Percentiles rank a stretch among this genome's conserved stretches.
Evolutionary conservation across 495 filamentous ascomycete genomes (phyloP).

Genomic region (Astrocystis sublimbata): DNA sequence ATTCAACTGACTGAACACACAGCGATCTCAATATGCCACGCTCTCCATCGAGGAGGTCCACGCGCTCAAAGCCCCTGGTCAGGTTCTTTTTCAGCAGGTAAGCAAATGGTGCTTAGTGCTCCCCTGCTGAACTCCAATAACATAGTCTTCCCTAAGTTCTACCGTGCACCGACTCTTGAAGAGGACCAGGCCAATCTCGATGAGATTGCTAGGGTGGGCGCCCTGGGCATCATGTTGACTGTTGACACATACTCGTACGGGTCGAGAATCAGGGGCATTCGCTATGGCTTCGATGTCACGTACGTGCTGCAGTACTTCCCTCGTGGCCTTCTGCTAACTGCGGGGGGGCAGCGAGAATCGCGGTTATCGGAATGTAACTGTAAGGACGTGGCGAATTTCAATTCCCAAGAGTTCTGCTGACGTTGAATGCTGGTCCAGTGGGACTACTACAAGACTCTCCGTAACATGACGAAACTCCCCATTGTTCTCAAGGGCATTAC

Average conservation of each 20-base stretch:
- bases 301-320: background rate
- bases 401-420: background rate
- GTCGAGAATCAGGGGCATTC: background rate
- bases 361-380: slow-evolving; percentile 4
- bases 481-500: slow-evolving; percentile 47
- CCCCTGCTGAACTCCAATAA: slow-evolving; percentile 30
- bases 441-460: slow-evolving; percentile 31
- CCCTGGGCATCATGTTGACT: slow-evolving; percentile 15
- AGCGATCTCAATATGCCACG: slow-evolving; percentile 32
- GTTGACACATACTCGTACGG: slow-evolving; percentile 7
- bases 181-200: slow-evolving; percentile 20
- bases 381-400: background rate
- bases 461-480: slow-evolving; percentile 24
- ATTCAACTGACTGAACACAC: background rate
- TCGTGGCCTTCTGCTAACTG: background rate
- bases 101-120: background rate
- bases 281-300: slow-evolving; percentile 8
- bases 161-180: slow-evolving; percentile 4
- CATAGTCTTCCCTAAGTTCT: slow-evolving; percentile 1
- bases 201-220: slow-evolving; percentile 32
- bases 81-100: slow-evolving; percentile 43
- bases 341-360: background rate
- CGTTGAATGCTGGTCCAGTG: slow-evolving; percentile 16
- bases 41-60: slow-evolving; percentile 41
- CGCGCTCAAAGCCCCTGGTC: slow-evolving; percentile 29